Conservation (phyloP, 352 stramenopile species). For the Phytophthora cactorum region DNA sequence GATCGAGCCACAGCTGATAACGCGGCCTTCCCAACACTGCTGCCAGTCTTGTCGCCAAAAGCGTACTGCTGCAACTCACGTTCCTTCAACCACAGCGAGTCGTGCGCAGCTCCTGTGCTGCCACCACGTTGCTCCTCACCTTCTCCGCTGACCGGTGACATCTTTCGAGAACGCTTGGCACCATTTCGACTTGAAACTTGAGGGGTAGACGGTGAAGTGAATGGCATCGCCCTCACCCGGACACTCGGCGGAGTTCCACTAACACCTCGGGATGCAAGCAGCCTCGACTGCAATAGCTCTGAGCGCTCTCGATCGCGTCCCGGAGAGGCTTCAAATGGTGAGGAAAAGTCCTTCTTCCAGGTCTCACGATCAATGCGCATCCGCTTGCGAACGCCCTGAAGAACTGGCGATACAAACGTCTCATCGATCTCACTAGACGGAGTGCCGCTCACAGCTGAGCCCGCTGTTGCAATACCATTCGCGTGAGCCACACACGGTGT, state of each 20-base stretch:
- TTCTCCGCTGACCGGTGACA: constrained; percentile 32
- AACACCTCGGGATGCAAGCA: constrained; percentile 30
- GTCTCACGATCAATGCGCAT: constrained; percentile 73
- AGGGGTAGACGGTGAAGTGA: constrained; percentile 24
- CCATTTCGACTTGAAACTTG: constrained; percentile 20
- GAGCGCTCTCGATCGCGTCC: constrained; percentile 54
- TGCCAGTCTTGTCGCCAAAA: constrained; percentile 7
- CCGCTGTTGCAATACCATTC: constrained; percentile 32
- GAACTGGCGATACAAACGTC: constrained; percentile 67
- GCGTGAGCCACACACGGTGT: constrained; percentile 48
- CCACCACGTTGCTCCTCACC: constrained; percentile 18
- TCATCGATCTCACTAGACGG: constrained; percentile 49
- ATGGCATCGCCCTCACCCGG: constrained; percentile 24
- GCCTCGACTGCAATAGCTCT: constrained; percentile 55
- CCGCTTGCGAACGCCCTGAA: constrained; percentile 61
- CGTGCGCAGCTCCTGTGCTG: constrained; percentile 2
- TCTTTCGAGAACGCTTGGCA: constrained; percentile 17
- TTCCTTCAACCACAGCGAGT: constrained; percentile 15
- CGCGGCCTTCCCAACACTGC: constrained; percentile 14
- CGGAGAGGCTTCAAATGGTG: constrained; percentile 65
- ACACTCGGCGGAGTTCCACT: constrained; percentile 19
- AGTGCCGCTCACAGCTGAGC: constrained; percentile 22
- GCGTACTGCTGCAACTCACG: constrained; percentile 16
- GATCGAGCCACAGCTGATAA: constrained; percentile 31
- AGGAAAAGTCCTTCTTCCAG: constrained; percentile 75